Conservation (phyloP, 2,329 filamentous ascomycete species). For the Rhexocercosporidium sp. region DNA sequence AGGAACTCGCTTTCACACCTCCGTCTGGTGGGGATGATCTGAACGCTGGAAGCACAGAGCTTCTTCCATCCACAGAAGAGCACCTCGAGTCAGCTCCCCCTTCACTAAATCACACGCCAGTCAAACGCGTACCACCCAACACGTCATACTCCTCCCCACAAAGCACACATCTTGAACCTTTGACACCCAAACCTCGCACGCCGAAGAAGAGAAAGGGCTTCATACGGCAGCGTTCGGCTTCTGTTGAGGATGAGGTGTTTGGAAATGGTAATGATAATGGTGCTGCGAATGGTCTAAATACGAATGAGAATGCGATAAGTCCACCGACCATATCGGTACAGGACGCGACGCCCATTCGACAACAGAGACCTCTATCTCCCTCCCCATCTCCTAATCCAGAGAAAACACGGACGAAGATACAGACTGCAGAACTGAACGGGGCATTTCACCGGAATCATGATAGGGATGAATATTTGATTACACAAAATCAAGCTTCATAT, state of each 20-base stretch:
- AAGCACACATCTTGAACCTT: neutral
- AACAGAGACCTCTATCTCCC: neutral
- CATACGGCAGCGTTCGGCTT: neutral
- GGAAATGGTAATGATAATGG: neutral
- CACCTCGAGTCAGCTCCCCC: neutral
- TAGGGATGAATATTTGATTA: neutral
- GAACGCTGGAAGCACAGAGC: neutral
- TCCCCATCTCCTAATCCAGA: neutral
- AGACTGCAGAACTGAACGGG: neutral
- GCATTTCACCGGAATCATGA: neutral
- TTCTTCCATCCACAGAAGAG: neutral
- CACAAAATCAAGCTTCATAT: neutral
- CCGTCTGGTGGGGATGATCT: slow-evolving; percentile 21
- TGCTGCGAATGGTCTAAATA: neutral
- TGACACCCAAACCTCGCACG: neutral
- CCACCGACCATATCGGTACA: neutral
- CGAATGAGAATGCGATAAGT: neutral
- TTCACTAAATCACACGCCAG: neutral
- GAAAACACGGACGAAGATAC: neutral
- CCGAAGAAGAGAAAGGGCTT: slow-evolving; percentile 16
- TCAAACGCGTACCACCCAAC: neutral
- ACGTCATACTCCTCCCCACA: neutral
- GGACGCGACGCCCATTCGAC: neutral
- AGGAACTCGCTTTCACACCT: slow-evolving; percentile 20
- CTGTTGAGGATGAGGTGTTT: slow-evolving; percentile 1